A percentile compares a stretch with the other conserved stretches of the same genome.
phyloP scores from a whole-genome alignment of 2,329 filamentous ascomycete species.

The Aureobasidium sp. region DNA sequence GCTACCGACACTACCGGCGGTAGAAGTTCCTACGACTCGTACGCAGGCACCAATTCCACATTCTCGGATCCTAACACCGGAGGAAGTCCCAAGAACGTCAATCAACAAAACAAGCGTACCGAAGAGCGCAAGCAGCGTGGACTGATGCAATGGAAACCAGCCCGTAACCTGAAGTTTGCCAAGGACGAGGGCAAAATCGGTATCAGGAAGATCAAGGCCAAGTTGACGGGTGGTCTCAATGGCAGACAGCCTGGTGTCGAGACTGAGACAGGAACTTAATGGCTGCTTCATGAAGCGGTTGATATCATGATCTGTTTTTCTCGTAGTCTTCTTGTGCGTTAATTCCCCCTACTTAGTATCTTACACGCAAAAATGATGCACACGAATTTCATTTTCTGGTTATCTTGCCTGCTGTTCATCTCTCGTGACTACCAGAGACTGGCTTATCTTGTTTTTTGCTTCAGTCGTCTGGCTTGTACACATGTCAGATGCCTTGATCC shows the following conservation, averaged over 20 bases:
- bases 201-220: conserved; percentile 65
- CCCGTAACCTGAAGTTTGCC: conserved; percentile 76
- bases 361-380: conserved; percentile 2
- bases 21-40: conserved; percentile 21
- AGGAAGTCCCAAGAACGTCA: conserved; percentile 51
- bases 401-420: too few species aligned
- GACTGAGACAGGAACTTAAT: conserved; percentile 42
- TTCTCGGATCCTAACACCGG: background rate
- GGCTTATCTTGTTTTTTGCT: too few species aligned
- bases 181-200: conserved; percentile 82
- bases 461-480: too few species aligned
- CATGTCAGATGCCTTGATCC: too few species aligned
- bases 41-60: conserved; percentile 17
- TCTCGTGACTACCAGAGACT: too few species aligned
- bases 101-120: conserved; percentile 58
- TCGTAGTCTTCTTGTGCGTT: background rate
- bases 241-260: conserved; percentile 84
- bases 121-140: conserved; percentile 82
- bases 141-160: conserved; percentile 91
- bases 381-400: background rate
- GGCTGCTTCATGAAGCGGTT: background rate
- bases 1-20: conserved; percentile 25
- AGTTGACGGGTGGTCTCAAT: conserved; percentile 62
- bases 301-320: background rate
- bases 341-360: background rate